These are phyloP conservation scores for Rhododendron kiyosumense DNA, from an alignment of 148 eudicot genomes.

Conservation along the genomic window DNA sequence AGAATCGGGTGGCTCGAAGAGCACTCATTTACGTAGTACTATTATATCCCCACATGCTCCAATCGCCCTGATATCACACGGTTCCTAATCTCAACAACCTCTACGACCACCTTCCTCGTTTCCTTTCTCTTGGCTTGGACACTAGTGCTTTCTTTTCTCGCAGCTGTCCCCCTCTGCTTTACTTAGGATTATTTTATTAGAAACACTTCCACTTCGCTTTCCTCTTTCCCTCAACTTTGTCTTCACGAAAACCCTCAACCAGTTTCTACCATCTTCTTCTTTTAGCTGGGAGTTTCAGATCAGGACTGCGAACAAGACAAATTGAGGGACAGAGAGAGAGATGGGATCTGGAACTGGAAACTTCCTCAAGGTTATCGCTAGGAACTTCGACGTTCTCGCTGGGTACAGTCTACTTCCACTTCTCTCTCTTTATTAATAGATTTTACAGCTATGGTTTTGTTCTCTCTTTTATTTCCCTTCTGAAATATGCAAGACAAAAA, in stretches of 20 bases:
- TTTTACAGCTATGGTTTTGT: neutral
- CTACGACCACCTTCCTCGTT: neutral
- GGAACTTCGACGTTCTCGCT: conserved; percentile 85
- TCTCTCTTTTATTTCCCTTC: neutral
- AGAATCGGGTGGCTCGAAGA: neutral
- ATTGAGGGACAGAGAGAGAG: neutral
- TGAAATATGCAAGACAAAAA: neutral
- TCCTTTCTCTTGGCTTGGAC: neutral
- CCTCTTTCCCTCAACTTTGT: neutral
- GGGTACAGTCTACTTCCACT: conserved; percentile 41
- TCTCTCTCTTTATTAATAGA: neutral
- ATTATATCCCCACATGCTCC: neutral
- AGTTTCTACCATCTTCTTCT: neutral
- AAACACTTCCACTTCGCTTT: neutral
- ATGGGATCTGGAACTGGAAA: conserved; percentile 47
- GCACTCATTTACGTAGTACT: neutral
- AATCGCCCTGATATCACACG: neutral
- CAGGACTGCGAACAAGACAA: neutral
- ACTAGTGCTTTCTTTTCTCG: neutral
- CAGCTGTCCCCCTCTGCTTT: neutral
- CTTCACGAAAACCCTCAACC: neutral
- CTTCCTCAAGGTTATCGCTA: conserved; percentile 57
- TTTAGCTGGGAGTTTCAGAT: conserved; percentile 1
- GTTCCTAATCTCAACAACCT: neutral
- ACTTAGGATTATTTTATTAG: neutral